Conservation (phyloP, 139 green algal genomes). For the Micractinium conductrix region DNA sequence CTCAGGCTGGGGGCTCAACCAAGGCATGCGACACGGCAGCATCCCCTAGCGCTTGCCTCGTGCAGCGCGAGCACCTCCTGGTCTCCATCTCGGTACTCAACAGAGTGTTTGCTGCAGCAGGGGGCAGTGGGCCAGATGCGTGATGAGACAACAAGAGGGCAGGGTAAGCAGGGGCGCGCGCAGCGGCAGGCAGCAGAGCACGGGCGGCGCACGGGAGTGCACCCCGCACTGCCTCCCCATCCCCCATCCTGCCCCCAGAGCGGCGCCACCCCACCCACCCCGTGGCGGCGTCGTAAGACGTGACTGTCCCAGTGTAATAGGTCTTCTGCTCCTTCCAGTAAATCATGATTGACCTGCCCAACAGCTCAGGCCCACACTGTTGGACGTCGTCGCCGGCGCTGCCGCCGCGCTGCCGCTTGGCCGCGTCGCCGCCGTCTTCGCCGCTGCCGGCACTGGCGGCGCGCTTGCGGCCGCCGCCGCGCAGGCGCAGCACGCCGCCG, state of each 20-base stretch:
- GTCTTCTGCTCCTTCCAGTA: conserved; percentile 44
- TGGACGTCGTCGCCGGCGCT: not conserved
- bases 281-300: not conserved
- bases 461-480: conserved; percentile 8
- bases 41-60: not conserved
- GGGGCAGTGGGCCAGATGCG: not conserved
- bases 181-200: not conserved
- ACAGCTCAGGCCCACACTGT: not conserved
- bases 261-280: not conserved
- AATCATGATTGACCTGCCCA: conserved; percentile 30
- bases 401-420: conserved; percentile 1
- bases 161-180: not conserved
- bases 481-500: conserved; percentile 28
- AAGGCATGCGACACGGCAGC: too few species aligned
- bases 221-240: too few species aligned
- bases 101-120: conserved; percentile 15
- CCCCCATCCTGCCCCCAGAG: not conserved
- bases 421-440: not conserved
- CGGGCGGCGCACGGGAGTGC: not conserved
- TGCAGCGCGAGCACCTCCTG: conserved; percentile 18
- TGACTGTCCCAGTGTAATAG: conserved; percentile 30
- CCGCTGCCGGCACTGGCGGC: not conserved
- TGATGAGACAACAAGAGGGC: not conserved
- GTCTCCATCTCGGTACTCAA: conserved; percentile 26
- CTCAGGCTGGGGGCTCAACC: too few species aligned